Conservation (phyloP, 352 stramenopile genomes). For the Phytophthora pseudosyringae region DNA sequence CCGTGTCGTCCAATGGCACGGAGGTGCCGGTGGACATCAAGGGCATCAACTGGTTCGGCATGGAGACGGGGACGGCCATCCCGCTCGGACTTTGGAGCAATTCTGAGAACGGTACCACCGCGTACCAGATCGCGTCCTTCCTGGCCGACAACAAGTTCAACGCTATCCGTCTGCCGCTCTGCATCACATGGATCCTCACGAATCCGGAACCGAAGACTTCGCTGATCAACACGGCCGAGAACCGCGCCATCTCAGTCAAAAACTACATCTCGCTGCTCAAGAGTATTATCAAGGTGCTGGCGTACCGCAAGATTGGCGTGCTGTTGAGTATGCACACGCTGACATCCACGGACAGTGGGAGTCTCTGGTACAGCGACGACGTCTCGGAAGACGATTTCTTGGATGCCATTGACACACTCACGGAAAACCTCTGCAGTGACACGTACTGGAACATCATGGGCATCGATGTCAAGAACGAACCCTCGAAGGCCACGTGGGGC, state of each 20-base stretch:
- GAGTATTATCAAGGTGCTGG: conserved; percentile 57
- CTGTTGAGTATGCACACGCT: conserved; percentile 72
- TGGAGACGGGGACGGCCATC: conserved; percentile 71
- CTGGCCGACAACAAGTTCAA: conserved; percentile 82
- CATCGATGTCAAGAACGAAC: conserved; percentile 72
- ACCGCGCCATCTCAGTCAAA: conserved; percentile 65
- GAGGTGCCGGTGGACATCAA: conserved; percentile 71
- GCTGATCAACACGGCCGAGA: conserved; percentile 61
- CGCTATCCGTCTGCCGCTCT: conserved; percentile 71
- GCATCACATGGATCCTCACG: conserved; percentile 59
- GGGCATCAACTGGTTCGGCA: conserved; percentile 82
- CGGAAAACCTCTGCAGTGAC: conserved; percentile 50
- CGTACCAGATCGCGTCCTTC: conserved; percentile 79
- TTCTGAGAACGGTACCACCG: conserved; percentile 69
- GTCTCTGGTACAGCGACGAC: conserved; percentile 53
- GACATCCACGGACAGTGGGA: conserved; percentile 44
- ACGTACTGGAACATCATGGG: conserved; percentile 70
- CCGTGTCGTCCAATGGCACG: conserved; percentile 57
- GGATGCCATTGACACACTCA: conserved; percentile 55
- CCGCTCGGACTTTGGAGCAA: conserved; percentile 80
- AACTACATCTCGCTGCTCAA: conserved; percentile 59
- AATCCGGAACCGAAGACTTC: conserved; percentile 57
- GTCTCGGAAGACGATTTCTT: conserved; percentile 52
- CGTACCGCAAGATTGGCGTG: conserved; percentile 65
- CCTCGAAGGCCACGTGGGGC: conserved; percentile 56